Evolutionary conservation across 1,284 basidiomycete species (phyloP).

Genomic region (Schizopora paradoxa): DNA sequence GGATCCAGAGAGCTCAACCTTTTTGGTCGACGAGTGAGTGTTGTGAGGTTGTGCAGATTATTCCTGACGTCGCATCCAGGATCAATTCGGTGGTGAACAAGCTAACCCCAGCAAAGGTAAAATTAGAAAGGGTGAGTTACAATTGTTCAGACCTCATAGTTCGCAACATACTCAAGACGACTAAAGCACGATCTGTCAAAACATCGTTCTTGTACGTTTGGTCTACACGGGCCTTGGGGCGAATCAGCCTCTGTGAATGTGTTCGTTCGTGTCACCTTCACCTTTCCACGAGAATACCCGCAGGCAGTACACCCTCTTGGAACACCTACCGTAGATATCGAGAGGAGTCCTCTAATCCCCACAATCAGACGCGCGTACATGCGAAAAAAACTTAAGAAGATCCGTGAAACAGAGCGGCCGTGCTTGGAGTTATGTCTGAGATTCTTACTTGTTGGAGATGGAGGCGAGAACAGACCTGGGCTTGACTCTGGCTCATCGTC

Average conservation of each 20-base stretch:
- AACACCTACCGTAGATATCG: constrained; percentile 75
- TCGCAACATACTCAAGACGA: constrained; percentile 4
- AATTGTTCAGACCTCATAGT: neutral
- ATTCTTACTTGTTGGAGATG: constrained; percentile 71
- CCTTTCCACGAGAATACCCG: constrained; percentile 84
- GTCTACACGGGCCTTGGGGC: constrained; percentile 89
- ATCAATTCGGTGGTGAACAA: constrained; percentile 74
- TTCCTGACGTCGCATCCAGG: constrained; percentile 33
- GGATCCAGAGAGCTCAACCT: constrained; percentile 44
- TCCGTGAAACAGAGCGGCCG: constrained; percentile 66
- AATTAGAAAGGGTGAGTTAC: constrained; percentile 73
- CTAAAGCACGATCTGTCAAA: constrained; percentile 75
- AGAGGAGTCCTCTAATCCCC: constrained; percentile 76
- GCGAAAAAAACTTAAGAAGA: constrained; percentile 64
- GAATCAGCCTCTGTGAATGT: constrained; percentile 56
- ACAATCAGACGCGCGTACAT: constrained; percentile 73
- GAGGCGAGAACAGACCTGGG: constrained; percentile 36
- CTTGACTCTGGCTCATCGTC: constrained; percentile 54
- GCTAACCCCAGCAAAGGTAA: constrained; percentile 68
- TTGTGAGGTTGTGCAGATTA: neutral
- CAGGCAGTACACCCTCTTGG: constrained; percentile 53
- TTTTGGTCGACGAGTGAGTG: constrained; percentile 75
- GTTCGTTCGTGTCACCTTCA: constrained; percentile 87
- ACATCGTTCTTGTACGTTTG: constrained; percentile 79
- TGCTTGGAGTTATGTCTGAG: constrained; percentile 79